phyloP scores from a whole-genome alignment of 768 basidiomycete species.

The Rhizopogon vinicolor region DNA sequence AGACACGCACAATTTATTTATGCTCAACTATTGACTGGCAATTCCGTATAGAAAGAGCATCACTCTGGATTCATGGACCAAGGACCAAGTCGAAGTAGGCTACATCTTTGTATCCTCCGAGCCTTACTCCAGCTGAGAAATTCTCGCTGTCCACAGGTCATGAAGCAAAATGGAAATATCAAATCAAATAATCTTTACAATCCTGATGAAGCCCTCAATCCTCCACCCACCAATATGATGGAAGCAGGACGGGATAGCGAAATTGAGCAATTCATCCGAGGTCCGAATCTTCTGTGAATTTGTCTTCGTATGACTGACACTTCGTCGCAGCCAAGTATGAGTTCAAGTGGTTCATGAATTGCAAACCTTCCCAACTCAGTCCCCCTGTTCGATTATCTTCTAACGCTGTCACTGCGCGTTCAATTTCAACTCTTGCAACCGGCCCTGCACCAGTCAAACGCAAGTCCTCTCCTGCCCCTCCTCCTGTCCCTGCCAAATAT shows the following conservation, averaged over 20 bases:
- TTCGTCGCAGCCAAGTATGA: conserved; percentile 70
- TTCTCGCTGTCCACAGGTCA: conserved; percentile 42
- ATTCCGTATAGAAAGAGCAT: conserved; percentile 69
- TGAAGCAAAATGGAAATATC: conserved; percentile 78
- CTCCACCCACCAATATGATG: conserved; percentile 76
- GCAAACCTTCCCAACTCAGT: conserved; percentile 41
- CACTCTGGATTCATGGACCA: conserved; percentile 83
- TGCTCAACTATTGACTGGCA: background rate
- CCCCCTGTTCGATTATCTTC: conserved; percentile 36
- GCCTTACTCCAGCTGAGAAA: conserved; percentile 7
- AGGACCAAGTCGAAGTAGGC: conserved; percentile 82
- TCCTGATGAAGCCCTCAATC: conserved; percentile 76
- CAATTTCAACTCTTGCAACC: conserved; percentile 13
- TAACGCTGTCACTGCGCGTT: conserved; percentile 14
- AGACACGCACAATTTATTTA: background rate
- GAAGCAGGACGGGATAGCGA: conserved; percentile 85
- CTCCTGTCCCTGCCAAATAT: conserved; percentile 22
- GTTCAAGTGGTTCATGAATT: conserved; percentile 62
- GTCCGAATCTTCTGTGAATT: conserved; percentile 33
- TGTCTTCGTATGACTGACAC: background rate
- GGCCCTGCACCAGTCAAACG: conserved; percentile 9
- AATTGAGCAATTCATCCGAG: conserved; percentile 85
- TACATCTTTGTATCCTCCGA: conserved; percentile 6
- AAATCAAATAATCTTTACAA: conserved; percentile 80
- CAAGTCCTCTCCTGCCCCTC: conserved; percentile 19